Base-by-base conservation (phyloP, 306 rosid genomes). In the Trifolium pratense region DNA sequence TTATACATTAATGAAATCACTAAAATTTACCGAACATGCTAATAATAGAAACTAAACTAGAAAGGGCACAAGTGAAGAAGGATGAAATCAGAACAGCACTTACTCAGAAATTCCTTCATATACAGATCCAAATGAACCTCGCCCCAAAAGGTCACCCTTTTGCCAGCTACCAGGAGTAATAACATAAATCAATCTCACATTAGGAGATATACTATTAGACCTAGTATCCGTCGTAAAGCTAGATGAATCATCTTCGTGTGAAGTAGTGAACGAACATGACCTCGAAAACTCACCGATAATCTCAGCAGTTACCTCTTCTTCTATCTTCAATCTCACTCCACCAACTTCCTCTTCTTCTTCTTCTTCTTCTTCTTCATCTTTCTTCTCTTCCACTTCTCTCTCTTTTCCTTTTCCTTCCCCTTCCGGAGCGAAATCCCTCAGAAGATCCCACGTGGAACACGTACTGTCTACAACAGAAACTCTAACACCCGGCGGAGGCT, bases 71-170 rank as follows among this genome's bases (percentile, higher is more conserved):
- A 23, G 64, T 23, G 29, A 65, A 53, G 25, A 69, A 36, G 18
- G 20, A 71, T 72, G 49, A 17, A 53, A 29, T 49, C 89, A 84
- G 86, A 56, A 59, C 76, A n/a, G 36, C 93, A 84, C 98, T 80
- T 87, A 93, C 98, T 78, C 86, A 32, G 92, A 70, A 75, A 93
- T 89, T 79, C 94, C 98, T 86, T 91, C 97, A 48, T 74, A 93
- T 3, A 93, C 98, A 13, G 93, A 85, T 29, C 98, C 98, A 78
- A 91, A 93, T 10, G 98, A 87, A 49, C 98, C 98, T 17, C 97
- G 92, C 36, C 98, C 98, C 59, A 93, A 89, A 84, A 84, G 96
- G 2, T 70, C 85, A 21, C 97, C 97, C 85, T 83, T 84, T 43
- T 79, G 79, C 97, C 97, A 93, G 18, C 45, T 45, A 17, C 79